phyloP scores from a whole-genome alignment of 768 basidiomycete genomes.

The Mycena amicta region DNA sequence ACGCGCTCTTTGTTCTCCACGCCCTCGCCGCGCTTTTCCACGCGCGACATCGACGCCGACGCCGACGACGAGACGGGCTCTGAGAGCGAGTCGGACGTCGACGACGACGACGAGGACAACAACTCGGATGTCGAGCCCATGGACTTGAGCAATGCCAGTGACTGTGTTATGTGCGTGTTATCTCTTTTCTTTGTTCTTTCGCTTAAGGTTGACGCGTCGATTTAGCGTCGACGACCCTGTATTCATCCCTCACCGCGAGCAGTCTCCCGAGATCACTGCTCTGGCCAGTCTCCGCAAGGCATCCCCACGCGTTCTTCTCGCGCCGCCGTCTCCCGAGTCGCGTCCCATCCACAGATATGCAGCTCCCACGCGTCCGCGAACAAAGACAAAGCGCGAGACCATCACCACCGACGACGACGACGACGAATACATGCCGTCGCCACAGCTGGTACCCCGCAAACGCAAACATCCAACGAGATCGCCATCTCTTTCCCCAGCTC shows the following conservation, averaged over 20 bases:
- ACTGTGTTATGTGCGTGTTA: constrained; percentile 14
- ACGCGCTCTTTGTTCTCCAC: not conserved
- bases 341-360: not conserved
- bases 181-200: not conserved
- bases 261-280: constrained; percentile 14
- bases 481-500: not conserved
- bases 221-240: constrained; percentile 11
- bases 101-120: not conserved
- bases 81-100: constrained; percentile 12
- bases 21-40: constrained; percentile 8
- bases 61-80: constrained; percentile 16
- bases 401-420: constrained; percentile 29
- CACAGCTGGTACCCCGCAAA: constrained; percentile 34
- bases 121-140: constrained; percentile 23
- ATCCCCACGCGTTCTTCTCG: too few relatives aligned
- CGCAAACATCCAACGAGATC: constrained; percentile 27
- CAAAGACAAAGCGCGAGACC: constrained; percentile 23
- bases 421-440: constrained; percentile 39
- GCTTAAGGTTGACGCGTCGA: constrained; percentile 1
- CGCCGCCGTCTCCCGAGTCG: not conserved
- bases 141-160: constrained; percentile 3
- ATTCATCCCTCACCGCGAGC: constrained; percentile 12
- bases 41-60: not conserved
- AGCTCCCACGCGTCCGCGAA: not conserved
- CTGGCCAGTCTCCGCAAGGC: too few relatives aligned